A percentile compares a stretch with the other conserved stretches of the same genome.
phyloP scores from a whole-genome alignment of 1,284 basidiomycete genomes.

The Leccinum huronense region DNA sequence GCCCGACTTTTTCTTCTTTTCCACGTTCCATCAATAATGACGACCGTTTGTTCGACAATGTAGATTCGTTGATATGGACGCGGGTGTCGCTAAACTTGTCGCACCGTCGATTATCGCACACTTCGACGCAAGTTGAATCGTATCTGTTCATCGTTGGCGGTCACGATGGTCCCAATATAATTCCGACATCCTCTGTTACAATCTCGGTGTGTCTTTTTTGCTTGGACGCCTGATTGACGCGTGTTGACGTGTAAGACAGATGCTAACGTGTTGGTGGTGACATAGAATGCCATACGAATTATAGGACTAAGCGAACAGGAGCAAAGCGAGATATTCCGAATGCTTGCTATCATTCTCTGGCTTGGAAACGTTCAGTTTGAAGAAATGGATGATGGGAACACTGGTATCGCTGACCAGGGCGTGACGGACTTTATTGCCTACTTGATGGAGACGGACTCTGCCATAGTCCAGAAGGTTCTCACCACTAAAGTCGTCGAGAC shows the following conservation, averaged over 20 bases:
- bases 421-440: conserved; percentile 96
- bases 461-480: conserved; percentile 82
- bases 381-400: conserved; percentile 90
- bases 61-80: conserved; percentile 74
- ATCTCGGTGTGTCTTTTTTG: conserved; percentile 60
- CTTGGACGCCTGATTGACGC: not conserved
- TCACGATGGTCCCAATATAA: conserved; percentile 78
- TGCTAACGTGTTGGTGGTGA: conserved; percentile 20
- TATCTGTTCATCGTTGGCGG: conserved; percentile 90
- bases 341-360: conserved; percentile 94
- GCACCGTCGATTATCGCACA: conserved; percentile 81
- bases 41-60: not conserved
- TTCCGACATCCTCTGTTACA: conserved; percentile 80
- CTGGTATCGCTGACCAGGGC: conserved; percentile 75
- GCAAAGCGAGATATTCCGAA: conserved; percentile 91
- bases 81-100: conserved; percentile 52
- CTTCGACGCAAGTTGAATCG: conserved; percentile 88
- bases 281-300: conserved; percentile 86
- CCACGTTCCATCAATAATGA: conserved; percentile 4
- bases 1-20: not conserved
- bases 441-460: conserved; percentile 85
- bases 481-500: conserved; percentile 92
- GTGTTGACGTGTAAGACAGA: conserved; percentile 4
- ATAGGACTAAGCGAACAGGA: conserved; percentile 86
- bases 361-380: conserved; percentile 92